Base-by-base conservation (phyloP, 2,329 filamentous ascomycete genomes). In the Venturia pyrina region DNA sequence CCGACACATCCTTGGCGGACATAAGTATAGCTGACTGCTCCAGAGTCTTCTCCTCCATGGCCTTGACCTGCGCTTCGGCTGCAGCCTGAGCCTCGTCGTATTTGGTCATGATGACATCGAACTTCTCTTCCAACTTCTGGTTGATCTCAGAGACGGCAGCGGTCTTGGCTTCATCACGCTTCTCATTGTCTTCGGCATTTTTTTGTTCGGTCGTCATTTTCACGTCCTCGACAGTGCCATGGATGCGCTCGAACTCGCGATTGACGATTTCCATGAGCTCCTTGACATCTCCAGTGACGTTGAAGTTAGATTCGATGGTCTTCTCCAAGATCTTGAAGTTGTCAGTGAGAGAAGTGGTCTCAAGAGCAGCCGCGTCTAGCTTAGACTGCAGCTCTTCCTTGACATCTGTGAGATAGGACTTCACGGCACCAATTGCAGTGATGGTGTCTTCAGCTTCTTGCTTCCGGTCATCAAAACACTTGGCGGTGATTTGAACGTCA, bases 181-280 rank as follows among this genome's bases (percentile, higher is more conserved):
- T 87, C 69, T 84, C 81, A 11, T 85, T 74, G 19, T 80, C 72
- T 19, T 82, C 78, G 1, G 82, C 79, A 57, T 84, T 80, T 64
- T 83, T 81, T 70, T 87, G 82, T 53, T 85, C 90, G 3, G 87
- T 84, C 68, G 96, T 91, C n/a, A 91, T 81, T 77, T 93, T 95
- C 64, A 87, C 84, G 7, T 89, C 89, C 66, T 90, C 88, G 32
- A 95, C 83, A n/a, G 89, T 86, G 19, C 87, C 87, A 70, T 91
- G 89, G 13, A 90, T 88, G 68, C 93, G 89, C 71, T 97, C 92
- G 67, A 98, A 96, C 73, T 97, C 93, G 0, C 85, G 80, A 75
- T 89, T 92, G 76, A 98, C 87, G 2, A 87, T 85, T 71, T 89
- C 87, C 71, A 87, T 82, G 67, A 93, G 79, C 56, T 83, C 81